phyloP scores from a whole-genome alignment of 2,329 filamentous ascomycete genomes.

The Neoarthrinium moseri region DNA sequence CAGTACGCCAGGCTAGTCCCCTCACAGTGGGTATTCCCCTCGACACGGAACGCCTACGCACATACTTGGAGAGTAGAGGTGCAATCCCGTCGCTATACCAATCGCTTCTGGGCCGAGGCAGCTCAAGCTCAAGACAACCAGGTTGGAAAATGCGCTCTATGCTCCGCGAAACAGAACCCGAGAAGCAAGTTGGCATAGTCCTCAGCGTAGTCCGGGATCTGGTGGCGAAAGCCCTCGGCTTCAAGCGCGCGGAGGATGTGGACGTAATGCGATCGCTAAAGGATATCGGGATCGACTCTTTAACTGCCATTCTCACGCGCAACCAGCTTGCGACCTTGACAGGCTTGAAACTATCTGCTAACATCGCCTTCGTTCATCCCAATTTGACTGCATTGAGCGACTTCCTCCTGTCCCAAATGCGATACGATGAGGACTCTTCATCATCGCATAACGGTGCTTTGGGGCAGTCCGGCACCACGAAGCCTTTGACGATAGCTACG shows the following conservation, averaged over 20 bases:
- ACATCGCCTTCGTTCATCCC: conserved; percentile 19
- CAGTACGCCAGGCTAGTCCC: conserved; percentile 15
- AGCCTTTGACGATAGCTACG: conserved; percentile 10
- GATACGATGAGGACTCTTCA: conserved; percentile 13
- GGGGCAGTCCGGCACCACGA: too few species aligned
- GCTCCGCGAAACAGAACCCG: conserved; percentile 16
- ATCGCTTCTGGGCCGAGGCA: conserved; percentile 14
- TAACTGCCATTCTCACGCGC: conserved; percentile 24
- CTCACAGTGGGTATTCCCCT: conserved; percentile 23
- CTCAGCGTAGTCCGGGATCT: conserved; percentile 21
- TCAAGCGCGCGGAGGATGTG: conserved; percentile 16
- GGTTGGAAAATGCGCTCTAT: conserved; percentile 13
- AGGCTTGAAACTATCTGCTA: conserved; percentile 19
- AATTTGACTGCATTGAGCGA: conserved; percentile 19
- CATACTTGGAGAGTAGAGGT: conserved; percentile 18
- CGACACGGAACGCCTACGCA: conserved; percentile 20
- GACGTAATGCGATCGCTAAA: conserved; percentile 19
- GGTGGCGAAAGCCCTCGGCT: conserved; percentile 23
- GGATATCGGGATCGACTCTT: conserved; percentile 26
- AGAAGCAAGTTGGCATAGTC: conserved; percentile 18
- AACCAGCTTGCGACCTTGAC: conserved; percentile 23
- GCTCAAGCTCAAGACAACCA: conserved; percentile 1
- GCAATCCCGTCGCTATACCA: conserved; percentile 18
- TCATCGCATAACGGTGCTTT: too few species aligned
- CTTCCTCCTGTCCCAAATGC: conserved; percentile 16